Evolutionary conservation across 805 yeast species (phyloP).

Genomic region (Candida palmyrensis): DNA sequence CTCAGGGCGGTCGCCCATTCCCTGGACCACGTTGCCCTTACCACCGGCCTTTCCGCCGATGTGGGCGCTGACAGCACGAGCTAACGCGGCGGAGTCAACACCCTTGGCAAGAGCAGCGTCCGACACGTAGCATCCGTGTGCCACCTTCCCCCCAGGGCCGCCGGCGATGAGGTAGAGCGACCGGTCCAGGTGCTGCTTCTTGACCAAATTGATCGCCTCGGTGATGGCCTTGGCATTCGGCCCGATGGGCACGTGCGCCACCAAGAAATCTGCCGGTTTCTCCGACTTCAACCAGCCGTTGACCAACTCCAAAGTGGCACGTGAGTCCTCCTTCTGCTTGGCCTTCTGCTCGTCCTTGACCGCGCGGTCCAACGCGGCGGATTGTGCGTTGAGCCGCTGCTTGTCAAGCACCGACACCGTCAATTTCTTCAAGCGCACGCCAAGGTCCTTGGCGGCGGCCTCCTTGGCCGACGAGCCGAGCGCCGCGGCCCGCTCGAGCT

Average conservation of each 20-base stretch:
- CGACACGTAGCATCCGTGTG: conserved; percentile 90
- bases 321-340: conserved; percentile 82
- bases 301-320: conserved; percentile 74
- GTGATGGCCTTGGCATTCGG: conserved; percentile 92
- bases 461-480: conserved; percentile 81
- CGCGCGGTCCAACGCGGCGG: conserved; percentile 74
- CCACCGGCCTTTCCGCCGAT: conserved; percentile 99
- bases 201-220: conserved; percentile 83
- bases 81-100: conserved; percentile 71
- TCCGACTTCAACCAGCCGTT: conserved; percentile 56
- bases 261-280: conserved; percentile 52
- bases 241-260: conserved; percentile 61
- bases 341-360: conserved; percentile 85
- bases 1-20: conserved; percentile 82
- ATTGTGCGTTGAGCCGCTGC: conserved; percentile 67
- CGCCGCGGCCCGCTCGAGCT: conserved; percentile 53
- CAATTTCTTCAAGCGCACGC: conserved; percentile 78
- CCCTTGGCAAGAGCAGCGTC: conserved; percentile 65
- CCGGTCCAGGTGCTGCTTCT: conserved; percentile 68
- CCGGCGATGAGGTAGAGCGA: conserved; percentile 80
- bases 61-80: conserved; percentile 58
- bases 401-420: conserved; percentile 79
- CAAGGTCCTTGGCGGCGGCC: conserved; percentile 72
- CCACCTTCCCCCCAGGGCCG: conserved; percentile 58
- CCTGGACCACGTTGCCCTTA: conserved; percentile 93